Percentiles rank a stretch among this genome's conserved stretches.
Conservation (phyloP, 140 eudicot species). For the Flaveria floridana region DNA sequence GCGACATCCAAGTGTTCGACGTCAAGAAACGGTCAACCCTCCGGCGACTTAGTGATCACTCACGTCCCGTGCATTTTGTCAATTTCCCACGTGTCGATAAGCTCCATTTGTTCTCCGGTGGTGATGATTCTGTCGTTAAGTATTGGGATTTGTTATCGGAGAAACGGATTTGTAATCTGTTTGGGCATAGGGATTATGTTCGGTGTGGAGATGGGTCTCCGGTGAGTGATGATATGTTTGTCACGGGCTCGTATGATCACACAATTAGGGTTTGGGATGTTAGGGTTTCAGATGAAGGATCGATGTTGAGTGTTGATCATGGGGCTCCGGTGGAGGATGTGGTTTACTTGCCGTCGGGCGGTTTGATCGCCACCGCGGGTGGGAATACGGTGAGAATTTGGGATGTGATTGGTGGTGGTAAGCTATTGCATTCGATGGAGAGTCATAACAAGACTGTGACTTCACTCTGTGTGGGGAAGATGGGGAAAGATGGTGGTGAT, state of each 20-base stretch:
- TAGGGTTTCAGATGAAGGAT: constrained; percentile 41
- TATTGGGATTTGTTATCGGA: constrained; percentile 75
- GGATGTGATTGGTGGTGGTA: constrained; percentile 97
- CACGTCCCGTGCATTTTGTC: constrained; percentile 62
- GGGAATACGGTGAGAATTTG: constrained; percentile 81
- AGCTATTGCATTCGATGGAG: constrained; percentile 69
- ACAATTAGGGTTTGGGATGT: constrained; percentile 84
- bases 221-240: constrained; percentile 68
- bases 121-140: constrained; percentile 82
- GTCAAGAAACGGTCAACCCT: neutral
- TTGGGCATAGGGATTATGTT: constrained; percentile 91
- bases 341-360: constrained; percentile 74
- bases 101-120: constrained; percentile 70
- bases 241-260: constrained; percentile 81
- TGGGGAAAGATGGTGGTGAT: constrained; percentile 47
- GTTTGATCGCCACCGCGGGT: constrained; percentile 81
- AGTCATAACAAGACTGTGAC: constrained; percentile 86
- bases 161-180: constrained; percentile 25
- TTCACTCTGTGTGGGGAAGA: constrained; percentile 62
- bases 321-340: constrained; percentile 90
- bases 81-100: constrained; percentile 58
- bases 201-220: constrained; percentile 71
- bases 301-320: constrained; percentile 58
- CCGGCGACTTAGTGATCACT: constrained; percentile 53
- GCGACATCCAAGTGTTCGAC: constrained; percentile 14